Evolutionary conservation across 73 alveolate species (phyloP).

Genomic region (Breviolum minutum): DNA sequence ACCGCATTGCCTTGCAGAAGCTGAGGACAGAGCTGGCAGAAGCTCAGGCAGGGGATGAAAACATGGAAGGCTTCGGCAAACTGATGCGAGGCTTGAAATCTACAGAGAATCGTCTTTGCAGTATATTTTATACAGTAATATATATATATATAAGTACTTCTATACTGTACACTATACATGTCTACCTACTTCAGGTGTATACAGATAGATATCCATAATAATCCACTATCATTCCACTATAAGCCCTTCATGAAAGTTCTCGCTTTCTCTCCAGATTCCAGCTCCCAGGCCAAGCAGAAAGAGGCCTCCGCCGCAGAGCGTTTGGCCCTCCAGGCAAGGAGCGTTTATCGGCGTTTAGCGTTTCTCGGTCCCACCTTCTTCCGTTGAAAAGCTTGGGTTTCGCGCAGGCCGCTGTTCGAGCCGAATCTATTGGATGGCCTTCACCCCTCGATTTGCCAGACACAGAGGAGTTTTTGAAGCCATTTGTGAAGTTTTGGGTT

Average conservation of each 20-base stretch:
- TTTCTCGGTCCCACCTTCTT: background rate
- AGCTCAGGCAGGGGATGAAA: constrained; percentile 63
- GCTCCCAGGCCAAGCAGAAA: constrained; percentile 66
- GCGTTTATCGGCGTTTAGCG: background rate
- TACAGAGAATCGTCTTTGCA: background rate
- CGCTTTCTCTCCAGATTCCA: background rate
- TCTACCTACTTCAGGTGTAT: too few species aligned
- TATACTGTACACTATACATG: too few species aligned
- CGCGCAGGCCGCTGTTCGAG: constrained; percentile 23
- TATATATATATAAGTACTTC: background rate
- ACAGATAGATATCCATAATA: background rate
- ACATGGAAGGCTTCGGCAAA: background rate
- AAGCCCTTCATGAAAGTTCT: too few species aligned
- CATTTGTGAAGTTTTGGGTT: too few species aligned
- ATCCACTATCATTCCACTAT: too few species aligned
- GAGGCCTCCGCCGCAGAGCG: constrained; percentile 90
- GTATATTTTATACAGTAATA: background rate
- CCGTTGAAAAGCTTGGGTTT: background rate
- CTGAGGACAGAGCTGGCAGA: constrained; percentile 84
- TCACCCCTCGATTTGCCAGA: constrained; percentile 51
- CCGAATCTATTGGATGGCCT: constrained; percentile 72
- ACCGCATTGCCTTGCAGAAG: constrained; percentile 88
- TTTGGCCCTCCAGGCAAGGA: constrained; percentile 57
- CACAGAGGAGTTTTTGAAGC: constrained; percentile 17
- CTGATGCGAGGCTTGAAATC: background rate